Evolutionary conservation across 2,329 filamentous ascomycete species (phyloP), one percentile per base, ranked within the genome.

Genomic region (Sordariomycetes sp.): DNA sequence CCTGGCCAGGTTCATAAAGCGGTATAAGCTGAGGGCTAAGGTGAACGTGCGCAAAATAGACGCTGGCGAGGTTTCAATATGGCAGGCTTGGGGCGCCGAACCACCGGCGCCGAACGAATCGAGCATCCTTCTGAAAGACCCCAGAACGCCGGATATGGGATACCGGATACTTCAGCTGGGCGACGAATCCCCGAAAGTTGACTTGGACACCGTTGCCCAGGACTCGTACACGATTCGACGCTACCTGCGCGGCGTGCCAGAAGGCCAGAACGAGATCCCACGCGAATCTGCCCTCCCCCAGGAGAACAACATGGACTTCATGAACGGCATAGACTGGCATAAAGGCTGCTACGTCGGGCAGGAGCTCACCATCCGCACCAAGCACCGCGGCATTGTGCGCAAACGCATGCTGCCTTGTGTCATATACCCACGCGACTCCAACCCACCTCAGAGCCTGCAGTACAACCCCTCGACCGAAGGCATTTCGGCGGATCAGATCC

Each of bases 261-360:
- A 98, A 61, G 90, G 92, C 2, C 84, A 85, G 52, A 54, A 62
- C 12, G 92, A 98, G 63, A 79, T 98, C 15, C 55, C 75, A 6
- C 62, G 69, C 38, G 82, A 82, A 43, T 63, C 70, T 14, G 79
- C 86, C 1, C 66, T 98, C 35, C 90, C 92, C 2, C 80, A 88
- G 57, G 90, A 96, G 59, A 81, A 72, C 51, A 95, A 95, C 55
- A 72, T 96, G 54, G 92, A 98, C 58, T 63, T 85, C 39, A 85
- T 85, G 70, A 72, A 75, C 31, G 92, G 78, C 18, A 81, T 98
- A 44, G 86, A 95, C 59, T 98, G 92, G 63, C 78, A 78, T 51
- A 98, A 98, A 63, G 92, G 92, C 7, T 98, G 92, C 61, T 98
- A 98, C 57, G 77, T 96, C 7, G 92, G 92, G 0, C 92, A 98